phyloP scores from a whole-genome alignment of 768 basidiomycete species.

The Termitomyces sp. region DNA sequence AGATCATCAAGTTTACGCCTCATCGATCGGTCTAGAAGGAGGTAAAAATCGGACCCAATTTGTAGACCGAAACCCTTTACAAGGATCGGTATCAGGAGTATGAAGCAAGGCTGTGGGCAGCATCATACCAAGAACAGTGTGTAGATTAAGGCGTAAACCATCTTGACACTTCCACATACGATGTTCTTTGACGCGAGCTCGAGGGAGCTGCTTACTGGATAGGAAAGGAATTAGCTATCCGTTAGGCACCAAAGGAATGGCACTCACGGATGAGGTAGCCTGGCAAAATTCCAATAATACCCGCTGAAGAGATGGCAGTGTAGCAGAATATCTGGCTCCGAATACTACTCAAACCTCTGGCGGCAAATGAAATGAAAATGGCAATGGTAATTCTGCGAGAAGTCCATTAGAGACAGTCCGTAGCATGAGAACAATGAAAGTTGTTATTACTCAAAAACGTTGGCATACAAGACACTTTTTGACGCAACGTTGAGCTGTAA shows the following conservation, averaged over 20 bases:
- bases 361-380: constrained; percentile 74
- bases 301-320: constrained; percentile 84
- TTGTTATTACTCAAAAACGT: constrained; percentile 75
- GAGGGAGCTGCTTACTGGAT: constrained; percentile 69
- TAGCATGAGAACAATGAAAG: background rate
- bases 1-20: constrained; percentile 51
- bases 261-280: constrained; percentile 76
- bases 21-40: constrained; percentile 59
- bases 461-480: constrained; percentile 80
- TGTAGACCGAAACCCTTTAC: constrained; percentile 74
- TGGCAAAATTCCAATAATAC: constrained; percentile 87
- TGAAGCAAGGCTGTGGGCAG: background rate
- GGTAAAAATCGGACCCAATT: constrained; percentile 78
- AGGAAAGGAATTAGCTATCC: constrained; percentile 5
- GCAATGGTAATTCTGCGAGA: constrained; percentile 70
- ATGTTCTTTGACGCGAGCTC: constrained; percentile 87
- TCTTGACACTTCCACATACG: constrained; percentile 78
- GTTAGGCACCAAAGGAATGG: background rate
- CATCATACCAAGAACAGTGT: constrained; percentile 62
- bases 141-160: constrained; percentile 88
- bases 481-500: constrained; percentile 73
- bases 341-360: constrained; percentile 81
- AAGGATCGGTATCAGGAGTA: background rate
- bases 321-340: constrained; percentile 82
- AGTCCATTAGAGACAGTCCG: constrained; percentile 21